phyloP scores from a whole-genome alignment of 352 stramenopile genomes.

The Phytophthora podocarpi region DNA sequence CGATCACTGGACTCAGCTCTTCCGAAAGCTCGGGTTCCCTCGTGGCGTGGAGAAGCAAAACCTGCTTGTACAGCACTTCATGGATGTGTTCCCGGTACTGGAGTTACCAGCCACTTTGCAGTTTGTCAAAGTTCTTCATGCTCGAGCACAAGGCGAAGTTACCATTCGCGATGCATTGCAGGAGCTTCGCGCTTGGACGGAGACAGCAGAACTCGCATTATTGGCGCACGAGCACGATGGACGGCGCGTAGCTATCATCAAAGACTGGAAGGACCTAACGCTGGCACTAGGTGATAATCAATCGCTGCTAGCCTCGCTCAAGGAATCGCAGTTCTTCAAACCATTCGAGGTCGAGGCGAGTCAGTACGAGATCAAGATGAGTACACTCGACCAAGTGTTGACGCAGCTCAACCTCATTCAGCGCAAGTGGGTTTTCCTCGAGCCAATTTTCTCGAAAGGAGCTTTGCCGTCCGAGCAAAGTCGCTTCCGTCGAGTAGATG shows the following conservation, averaged over 20 bases:
- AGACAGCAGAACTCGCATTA: conserved; percentile 91
- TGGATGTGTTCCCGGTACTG: conserved; percentile 76
- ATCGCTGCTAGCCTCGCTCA: conserved; percentile 92
- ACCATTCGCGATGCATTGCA: conserved; percentile 95
- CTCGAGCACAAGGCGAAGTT: conserved; percentile 92
- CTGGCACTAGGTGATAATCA: conserved; percentile 96
- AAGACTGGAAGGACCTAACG: conserved; percentile 96
- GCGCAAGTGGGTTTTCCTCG: conserved; percentile 96
- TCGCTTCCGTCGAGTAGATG: conserved; percentile 92
- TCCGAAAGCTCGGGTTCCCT: conserved; percentile 92
- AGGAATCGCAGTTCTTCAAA: conserved; percentile 97
- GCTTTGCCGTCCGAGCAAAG: conserved; percentile 91
- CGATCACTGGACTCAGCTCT: conserved; percentile 95
- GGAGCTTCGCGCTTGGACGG: conserved; percentile 93
- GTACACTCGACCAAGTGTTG: conserved; percentile 80
- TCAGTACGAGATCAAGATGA: conserved; percentile 93
- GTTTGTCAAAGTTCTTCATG: conserved; percentile 94
- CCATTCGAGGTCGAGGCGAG: conserved; percentile 92
- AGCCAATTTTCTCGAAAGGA: conserved; percentile 96
- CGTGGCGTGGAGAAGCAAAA: conserved; percentile 86
- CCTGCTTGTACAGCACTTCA: conserved; percentile 92
- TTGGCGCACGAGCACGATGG: conserved; percentile 87
- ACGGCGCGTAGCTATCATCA: conserved; percentile 89
- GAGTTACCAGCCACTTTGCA: conserved; percentile 86
- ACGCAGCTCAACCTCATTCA: conserved; percentile 92